Evolutionary conservation across 2,329 filamentous ascomycete genomes (phyloP).

Genomic region (Cytospora paraplurivora): DNA sequence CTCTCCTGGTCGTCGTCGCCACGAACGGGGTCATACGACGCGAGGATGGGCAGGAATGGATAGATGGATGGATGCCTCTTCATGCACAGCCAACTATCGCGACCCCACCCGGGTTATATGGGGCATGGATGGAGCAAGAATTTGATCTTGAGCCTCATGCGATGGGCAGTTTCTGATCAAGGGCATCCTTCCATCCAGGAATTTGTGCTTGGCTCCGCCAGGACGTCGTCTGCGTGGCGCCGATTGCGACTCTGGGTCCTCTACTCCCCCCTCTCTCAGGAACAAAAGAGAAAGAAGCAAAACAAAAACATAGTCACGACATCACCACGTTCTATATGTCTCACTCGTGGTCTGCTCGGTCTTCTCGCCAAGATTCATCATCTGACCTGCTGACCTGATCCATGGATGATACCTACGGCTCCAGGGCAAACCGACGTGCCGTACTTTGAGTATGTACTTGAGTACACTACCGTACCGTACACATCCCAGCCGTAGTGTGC

Average conservation of each 20-base stretch:
- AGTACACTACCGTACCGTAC: too few relatives aligned
- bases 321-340: background rate
- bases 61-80: background rate
- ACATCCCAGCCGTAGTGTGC: too few relatives aligned
- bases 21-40: constrained; percentile 16
- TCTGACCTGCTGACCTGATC: too few relatives aligned
- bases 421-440: too few relatives aligned
- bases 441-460: too few relatives aligned
- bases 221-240: background rate
- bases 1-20: constrained; percentile 1
- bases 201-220: background rate
- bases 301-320: background rate
- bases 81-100: constrained; percentile 25
- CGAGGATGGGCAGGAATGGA: background rate
- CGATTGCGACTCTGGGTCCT: too few relatives aligned
- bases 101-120: constrained; percentile 12
- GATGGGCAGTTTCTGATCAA: background rate
- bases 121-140: constrained; percentile 13
- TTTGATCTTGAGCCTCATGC: constrained; percentile 25
- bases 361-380: background rate
- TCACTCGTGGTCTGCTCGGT: background rate
- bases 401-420: too few relatives aligned
- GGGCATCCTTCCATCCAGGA: background rate
- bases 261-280: background rate
- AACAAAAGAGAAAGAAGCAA: background rate